Conservation (phyloP, 192 early-diverging fungal genomes). For the Backusella tarrabulga region DNA sequence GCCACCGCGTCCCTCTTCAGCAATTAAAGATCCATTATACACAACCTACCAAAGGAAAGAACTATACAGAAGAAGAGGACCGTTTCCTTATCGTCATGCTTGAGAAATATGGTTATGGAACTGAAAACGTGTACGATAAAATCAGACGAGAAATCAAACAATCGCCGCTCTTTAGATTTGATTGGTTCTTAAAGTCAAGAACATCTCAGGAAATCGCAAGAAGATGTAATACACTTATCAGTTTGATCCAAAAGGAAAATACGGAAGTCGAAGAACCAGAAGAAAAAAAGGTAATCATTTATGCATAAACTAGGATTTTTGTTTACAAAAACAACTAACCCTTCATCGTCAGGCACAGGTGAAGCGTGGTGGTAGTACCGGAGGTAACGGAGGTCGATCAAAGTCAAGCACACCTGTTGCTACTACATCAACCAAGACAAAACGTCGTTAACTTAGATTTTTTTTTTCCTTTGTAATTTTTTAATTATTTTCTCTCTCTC, state of each 20-base stretch:
- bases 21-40: conserved; percentile 89
- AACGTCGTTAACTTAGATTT: conserved; percentile 16
- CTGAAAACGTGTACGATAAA: conserved; percentile 91
- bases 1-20: conserved; percentile 78
- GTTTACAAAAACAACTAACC: background rate
- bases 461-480: background rate
- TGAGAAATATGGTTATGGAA: conserved; percentile 84
- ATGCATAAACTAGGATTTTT: background rate
- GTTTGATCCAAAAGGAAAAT: conserved; percentile 61
- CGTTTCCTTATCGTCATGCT: conserved; percentile 91
- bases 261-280: conserved; percentile 41
- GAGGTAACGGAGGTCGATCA: background rate
- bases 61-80: conserved; percentile 96
- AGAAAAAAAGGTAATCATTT: conserved; percentile 27
- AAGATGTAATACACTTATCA: conserved; percentile 82
- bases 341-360: background rate
- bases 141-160: conserved; percentile 85
- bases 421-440: conserved; percentile 2
- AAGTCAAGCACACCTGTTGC: conserved; percentile 11
- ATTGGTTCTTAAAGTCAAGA: conserved; percentile 98
- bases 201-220: conserved; percentile 82
- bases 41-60: conserved; percentile 82
- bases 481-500: conserved; percentile 1
- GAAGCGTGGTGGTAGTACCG: background rate
- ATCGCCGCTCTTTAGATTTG: conserved; percentile 87